Percentiles rank a stretch among this genome's conserved stretches.
Conservation (phyloP, 768 basidiomycete genomes). For the Lactifluus subvellereus region DNA sequence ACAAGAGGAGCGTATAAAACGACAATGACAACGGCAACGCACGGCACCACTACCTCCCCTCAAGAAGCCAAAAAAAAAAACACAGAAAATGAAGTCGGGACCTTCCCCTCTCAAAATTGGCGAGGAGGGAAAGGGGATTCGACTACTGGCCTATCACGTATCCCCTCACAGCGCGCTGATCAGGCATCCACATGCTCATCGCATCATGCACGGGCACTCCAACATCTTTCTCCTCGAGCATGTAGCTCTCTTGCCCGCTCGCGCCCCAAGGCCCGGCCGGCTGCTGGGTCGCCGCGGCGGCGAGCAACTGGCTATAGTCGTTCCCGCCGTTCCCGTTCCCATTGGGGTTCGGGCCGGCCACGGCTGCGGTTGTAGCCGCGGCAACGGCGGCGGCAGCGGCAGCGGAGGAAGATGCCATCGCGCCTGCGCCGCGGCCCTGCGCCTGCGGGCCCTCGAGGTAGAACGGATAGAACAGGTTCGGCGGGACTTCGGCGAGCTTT, state of each 20-base stretch:
- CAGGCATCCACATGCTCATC: constrained; percentile 18
- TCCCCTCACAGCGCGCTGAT: constrained; percentile 16
- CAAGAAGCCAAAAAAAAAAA: neutral
- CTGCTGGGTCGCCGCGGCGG: constrained; percentile 46
- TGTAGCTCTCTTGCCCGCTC: constrained; percentile 54
- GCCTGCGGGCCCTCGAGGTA: constrained; percentile 48
- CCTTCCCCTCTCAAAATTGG: too few species aligned
- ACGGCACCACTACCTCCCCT: neutral
- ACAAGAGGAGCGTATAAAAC: neutral
- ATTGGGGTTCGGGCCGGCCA: constrained; percentile 13
- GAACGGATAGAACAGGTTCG: constrained; percentile 72
- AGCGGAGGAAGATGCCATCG: neutral
- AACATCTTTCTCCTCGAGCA: constrained; percentile 60
- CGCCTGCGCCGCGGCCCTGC: constrained; percentile 24
- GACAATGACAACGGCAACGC: neutral
- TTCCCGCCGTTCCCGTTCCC: constrained; percentile 24
- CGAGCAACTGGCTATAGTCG: constrained; percentile 52
- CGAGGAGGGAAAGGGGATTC: too few species aligned
- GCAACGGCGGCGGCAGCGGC: neutral
- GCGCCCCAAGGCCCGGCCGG: constrained; percentile 50
- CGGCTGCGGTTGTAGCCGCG: constrained; percentile 3
- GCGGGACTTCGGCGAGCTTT: constrained; percentile 59
- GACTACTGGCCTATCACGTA: constrained; percentile 16
- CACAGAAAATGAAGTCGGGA: too few species aligned
- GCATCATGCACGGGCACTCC: constrained; percentile 1